Conservation (phyloP, 257 asterid genomes). For the Mentha longifolia region DNA sequence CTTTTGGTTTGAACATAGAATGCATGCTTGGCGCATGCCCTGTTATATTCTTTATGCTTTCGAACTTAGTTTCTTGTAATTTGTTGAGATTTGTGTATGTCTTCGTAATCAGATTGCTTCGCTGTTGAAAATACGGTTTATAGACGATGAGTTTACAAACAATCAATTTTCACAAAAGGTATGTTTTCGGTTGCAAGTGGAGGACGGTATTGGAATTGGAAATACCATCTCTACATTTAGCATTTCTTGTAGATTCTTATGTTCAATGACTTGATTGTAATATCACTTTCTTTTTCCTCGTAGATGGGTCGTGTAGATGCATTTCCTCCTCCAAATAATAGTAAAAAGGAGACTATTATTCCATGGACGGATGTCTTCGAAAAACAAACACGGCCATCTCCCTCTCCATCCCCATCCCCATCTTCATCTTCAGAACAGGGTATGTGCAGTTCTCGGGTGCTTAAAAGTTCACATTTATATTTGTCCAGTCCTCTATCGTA, state of each 20-base stretch:
- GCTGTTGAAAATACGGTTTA: conserved; percentile 80
- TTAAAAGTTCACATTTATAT: conserved; percentile 16
- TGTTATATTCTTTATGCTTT: conserved; percentile 7
- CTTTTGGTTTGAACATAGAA: neutral
- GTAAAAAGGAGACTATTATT: conserved; percentile 67
- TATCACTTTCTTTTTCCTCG: conserved; percentile 11
- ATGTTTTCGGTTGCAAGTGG: conserved; percentile 7
- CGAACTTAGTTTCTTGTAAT: neutral
- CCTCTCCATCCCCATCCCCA: conserved; percentile 37
- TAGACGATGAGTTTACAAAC: conserved; percentile 77
- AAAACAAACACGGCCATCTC: conserved; percentile 44
- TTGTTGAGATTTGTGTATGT: conserved; percentile 1
- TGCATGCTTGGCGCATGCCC: conserved; percentile 22
- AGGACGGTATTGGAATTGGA: neutral
- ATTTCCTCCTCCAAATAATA: conserved; percentile 63
- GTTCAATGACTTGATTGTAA: conserved; percentile 21
- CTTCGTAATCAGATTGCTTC: conserved; percentile 73
- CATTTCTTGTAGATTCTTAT: conserved; percentile 15
- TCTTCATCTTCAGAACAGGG: conserved; percentile 53
- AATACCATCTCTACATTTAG: conserved; percentile 5
- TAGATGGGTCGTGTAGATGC: conserved; percentile 92
- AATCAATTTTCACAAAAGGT: conserved; percentile 83
- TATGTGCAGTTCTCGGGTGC: conserved; percentile 29
- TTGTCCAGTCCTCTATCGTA: conserved; percentile 5
- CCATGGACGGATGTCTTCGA: conserved; percentile 86